Base-by-base conservation (phyloP, 2,329 filamentous ascomycete species). In the Botrytis pseudocinerea region DNA sequence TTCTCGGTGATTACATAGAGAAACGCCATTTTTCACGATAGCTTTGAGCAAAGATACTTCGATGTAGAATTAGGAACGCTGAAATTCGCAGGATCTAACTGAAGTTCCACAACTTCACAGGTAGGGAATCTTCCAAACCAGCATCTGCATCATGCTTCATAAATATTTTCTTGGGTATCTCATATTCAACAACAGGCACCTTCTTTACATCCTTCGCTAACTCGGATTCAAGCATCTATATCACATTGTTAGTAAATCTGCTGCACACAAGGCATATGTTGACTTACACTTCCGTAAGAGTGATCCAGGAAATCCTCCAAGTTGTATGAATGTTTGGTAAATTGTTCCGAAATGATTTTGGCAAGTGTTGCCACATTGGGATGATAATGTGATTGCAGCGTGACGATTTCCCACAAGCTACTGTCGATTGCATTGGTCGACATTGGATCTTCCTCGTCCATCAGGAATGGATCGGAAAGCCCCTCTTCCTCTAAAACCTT, bases 261-360 rank as follows among this genome's bases (percentile, higher is more conserved):
- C 40, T 44, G 18, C 46, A 64, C 35, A 40, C 28, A 32, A 40
- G 44, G 22, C 54, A 40, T 14, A 28, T 20, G 10, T 20, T 28
- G 38, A 87, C 88, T 87, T 87, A 92, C 91, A 80, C 90, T 93
- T 78, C 86, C 89, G 82, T 98, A 99, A 0, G 93, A 95, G 82
- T 98, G 94, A 80, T 99, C 96, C 65, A 98, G 84, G 82, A 99
- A 99, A 80, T 99, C 96, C 80, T 99, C 96, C n/a, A 98, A 84
- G 78, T 94, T 96, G 83, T 98, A 99, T 4, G 92, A 88, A 77
- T 94, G 91, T 84, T 99, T 99, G 3, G 96, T 99, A 82, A 98
- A 99, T 82, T 98, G 96, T 83, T 98, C 94, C 3, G 93, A 93
- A 73, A 99, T 90, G 76, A 99, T 97, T 82, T 94, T 96, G 62